Conservation (phyloP, 768 basidiomycete genomes). For the Boletus tylopilopsis region DNA sequence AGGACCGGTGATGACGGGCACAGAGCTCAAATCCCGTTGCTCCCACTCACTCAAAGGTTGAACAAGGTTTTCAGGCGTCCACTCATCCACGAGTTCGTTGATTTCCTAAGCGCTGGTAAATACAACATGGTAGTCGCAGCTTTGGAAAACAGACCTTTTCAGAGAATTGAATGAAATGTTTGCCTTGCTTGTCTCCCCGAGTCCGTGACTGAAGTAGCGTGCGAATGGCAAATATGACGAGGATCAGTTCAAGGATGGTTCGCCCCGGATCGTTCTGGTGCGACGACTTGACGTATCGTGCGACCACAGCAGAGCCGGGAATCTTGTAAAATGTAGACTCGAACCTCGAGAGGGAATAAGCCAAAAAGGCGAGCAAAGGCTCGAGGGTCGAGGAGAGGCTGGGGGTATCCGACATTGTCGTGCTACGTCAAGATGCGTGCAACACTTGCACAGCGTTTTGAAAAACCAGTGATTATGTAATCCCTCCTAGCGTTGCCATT, state of each 20-base stretch:
- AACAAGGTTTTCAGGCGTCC: slow-evolving; percentile 82
- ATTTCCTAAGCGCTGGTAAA: slow-evolving; percentile 65
- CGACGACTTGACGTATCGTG: slow-evolving; percentile 90
- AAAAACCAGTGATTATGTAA: slow-evolving; percentile 14
- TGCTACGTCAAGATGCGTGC: not conserved
- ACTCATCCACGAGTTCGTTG: slow-evolving; percentile 94
- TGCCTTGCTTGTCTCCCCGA: slow-evolving; percentile 75
- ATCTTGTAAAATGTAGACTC: slow-evolving; percentile 70
- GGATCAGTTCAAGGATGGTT: slow-evolving; percentile 83
- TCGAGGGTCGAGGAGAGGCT: slow-evolving; percentile 35
- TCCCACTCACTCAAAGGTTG: slow-evolving; percentile 58
- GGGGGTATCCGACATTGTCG: slow-evolving; percentile 34
- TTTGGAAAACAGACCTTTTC: slow-evolving; percentile 65
- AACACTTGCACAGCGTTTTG: not conserved
- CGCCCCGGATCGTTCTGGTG: slow-evolving; percentile 96
- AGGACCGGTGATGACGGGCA: slow-evolving; percentile 77
- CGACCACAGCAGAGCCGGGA: slow-evolving; percentile 78
- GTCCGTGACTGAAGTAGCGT: slow-evolving; percentile 91
- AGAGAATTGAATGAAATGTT: slow-evolving; percentile 86
- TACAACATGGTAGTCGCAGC: not conserved
- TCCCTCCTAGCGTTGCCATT: no score
- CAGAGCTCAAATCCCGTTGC: slow-evolving; percentile 61
- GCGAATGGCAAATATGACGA: slow-evolving; percentile 82
- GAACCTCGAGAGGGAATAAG: slow-evolving; percentile 53
- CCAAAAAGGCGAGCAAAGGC: slow-evolving; percentile 62